phyloP scores from a whole-genome alignment of 1,284 basidiomycete species.

The Papiliotrema flavescens region DNA sequence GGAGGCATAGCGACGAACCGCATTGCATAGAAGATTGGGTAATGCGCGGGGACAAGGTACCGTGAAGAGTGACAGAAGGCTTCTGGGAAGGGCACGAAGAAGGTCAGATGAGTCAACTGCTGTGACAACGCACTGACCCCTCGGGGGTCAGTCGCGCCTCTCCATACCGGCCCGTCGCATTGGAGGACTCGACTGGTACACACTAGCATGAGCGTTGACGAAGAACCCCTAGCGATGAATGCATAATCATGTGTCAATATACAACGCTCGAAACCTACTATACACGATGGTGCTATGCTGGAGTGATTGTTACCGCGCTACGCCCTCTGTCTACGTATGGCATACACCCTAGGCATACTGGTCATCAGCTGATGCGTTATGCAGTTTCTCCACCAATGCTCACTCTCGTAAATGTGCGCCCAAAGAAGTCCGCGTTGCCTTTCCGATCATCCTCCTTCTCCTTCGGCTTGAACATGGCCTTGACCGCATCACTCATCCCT shows the following conservation, averaged over 20 bases:
- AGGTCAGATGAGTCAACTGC: not conserved
- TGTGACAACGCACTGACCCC: not conserved
- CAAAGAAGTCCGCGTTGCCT: slow-evolving; percentile 45
- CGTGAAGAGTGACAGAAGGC: too few species aligned
- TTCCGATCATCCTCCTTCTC: slow-evolving; percentile 26
- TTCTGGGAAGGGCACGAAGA: not conserved
- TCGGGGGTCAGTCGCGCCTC: too few species aligned
- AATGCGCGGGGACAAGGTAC: not conserved
- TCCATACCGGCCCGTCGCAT: too few species aligned
- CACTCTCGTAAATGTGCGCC: slow-evolving; percentile 49
- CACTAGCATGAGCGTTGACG: too few species aligned
- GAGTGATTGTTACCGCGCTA: too few species aligned
- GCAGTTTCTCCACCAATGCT: slow-evolving; percentile 15
- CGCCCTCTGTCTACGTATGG: too few species aligned
- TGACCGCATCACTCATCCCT: slow-evolving; percentile 49
- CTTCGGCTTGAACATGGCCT: slow-evolving; percentile 46
- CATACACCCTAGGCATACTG: not conserved
- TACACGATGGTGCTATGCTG: too few species aligned
- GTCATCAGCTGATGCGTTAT: not conserved
- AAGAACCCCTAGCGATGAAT: too few species aligned
- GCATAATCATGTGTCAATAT: too few species aligned
- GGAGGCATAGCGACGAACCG: not conserved
- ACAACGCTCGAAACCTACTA: too few species aligned
- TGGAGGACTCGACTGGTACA: too few species aligned
- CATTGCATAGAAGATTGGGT: not conserved